A percentile compares a stretch with the other conserved stretches of the same genome.
These are phyloP conservation scores for Pouteria glomerata DNA, from an alignment of 148 eudicot genomes.

Conservation along the genomic window DNA sequence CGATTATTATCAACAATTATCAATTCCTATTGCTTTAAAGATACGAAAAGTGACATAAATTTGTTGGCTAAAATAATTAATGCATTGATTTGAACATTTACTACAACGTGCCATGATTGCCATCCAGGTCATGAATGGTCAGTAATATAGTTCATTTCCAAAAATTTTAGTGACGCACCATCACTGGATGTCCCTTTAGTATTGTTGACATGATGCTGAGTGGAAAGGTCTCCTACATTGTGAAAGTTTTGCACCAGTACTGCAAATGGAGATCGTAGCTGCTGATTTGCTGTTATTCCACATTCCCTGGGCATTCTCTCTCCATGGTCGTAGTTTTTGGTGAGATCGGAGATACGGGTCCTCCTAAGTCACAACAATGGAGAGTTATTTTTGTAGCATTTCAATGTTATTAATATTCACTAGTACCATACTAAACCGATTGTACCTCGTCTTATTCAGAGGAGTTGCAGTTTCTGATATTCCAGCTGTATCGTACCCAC, in stretches of 20 bases:
- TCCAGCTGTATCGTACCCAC: constrained; percentile 25
- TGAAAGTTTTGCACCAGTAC: constrained; percentile 51
- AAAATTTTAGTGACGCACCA: constrained; percentile 32
- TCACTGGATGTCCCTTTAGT: constrained; percentile 35
- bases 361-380: constrained; percentile 31
- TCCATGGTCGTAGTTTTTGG: constrained; percentile 24
- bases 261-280: constrained; percentile 60
- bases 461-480: constrained; percentile 32
- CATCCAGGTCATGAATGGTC: background rate
- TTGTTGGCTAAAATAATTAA: constrained; percentile 15
- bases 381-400: constrained; percentile 5
- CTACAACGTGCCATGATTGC: constrained; percentile 7
- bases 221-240: constrained; percentile 18
- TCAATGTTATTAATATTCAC: background rate
- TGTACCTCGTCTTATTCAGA: constrained; percentile 61
- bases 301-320: constrained; percentile 28
- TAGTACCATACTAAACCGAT: background rate
- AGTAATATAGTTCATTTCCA: background rate
- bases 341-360: constrained; percentile 37
- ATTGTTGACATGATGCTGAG: constrained; percentile 22
- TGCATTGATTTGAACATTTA: background rate
- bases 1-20: background rate
- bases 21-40: background rate
- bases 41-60: background rate
- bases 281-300: constrained; percentile 27